Evolutionary conservation across 495 filamentous ascomycete genomes (phyloP).

Genomic region (Melanomma pulvis-pyrius): DNA sequence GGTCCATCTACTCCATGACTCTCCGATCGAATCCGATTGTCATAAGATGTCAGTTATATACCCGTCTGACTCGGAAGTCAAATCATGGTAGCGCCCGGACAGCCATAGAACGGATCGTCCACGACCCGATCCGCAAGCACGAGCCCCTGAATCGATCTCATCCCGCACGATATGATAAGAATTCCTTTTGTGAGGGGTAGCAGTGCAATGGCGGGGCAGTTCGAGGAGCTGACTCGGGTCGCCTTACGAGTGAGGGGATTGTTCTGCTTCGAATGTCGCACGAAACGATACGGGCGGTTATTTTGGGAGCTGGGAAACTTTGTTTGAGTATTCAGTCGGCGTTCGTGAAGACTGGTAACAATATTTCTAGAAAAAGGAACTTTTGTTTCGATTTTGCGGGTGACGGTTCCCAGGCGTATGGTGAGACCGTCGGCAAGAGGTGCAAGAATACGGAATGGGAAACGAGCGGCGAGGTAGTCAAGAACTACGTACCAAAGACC

Average conservation of each 20-base stretch:
- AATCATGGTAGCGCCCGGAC: not conserved
- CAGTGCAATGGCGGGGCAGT: not conserved
- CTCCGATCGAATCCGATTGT: not conserved
- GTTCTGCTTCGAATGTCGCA: not conserved
- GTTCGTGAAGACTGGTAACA: not conserved
- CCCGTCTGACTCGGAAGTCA: not conserved
- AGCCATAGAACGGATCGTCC: not conserved
- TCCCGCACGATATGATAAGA: not conserved
- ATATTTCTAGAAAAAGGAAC: not conserved
- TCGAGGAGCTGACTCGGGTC: not conserved
- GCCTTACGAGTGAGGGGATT: not conserved
- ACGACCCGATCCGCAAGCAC: not conserved
- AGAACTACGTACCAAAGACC: not conserved
- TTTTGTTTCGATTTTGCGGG: not conserved
- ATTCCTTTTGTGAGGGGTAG: not conserved
- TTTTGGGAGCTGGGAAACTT: not conserved
- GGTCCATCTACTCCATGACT: not conserved
- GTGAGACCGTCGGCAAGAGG: not conserved
- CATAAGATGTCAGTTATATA: not conserved
- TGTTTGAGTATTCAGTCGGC: not conserved
- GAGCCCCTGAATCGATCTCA: not conserved
- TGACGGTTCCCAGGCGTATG: not conserved
- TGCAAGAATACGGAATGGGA: not conserved
- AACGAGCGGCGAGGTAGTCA: not conserved
- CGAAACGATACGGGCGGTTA: not conserved